Evolutionary conservation across 2,329 filamentous ascomycete genomes (phyloP), one percentile per base, ranked within the genome.

Genomic region (Xylariaceae sp.): DNA sequence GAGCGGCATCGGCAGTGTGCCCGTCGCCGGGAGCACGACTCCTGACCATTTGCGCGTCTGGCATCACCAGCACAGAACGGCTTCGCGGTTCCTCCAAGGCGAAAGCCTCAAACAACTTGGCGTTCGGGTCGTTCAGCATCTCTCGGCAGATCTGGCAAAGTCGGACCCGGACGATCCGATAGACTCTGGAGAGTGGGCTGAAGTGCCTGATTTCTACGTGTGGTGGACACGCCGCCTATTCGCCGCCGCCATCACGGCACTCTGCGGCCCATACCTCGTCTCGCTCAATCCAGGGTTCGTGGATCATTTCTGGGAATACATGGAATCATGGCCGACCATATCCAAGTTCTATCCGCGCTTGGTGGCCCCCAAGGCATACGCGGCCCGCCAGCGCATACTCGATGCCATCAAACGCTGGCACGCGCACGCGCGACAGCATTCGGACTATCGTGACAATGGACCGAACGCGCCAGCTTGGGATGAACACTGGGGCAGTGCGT

Each of bases 391-490:
- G 7, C 45, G 55, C 4, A 33, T 60, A 5, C 38, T 54, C 6
- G 31, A 57, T 6, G 41, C 12, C 16, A 50, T 58, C 31, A 51
- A 57, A 22, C 40, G 50, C 14, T 55, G 52, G 53, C 52, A 60
- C 28, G n/a, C 16, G 1, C 36, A 53, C 38, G 57, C 54, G 5
- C 46, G 36, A 19, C 39, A 36, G n/a, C 45, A 57, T 28, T 45
- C 34, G 3, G 47, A 56, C 19, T 50, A 38, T 39, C 41, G 45
- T 6, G 22, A 44, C 2, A 42, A 45, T 12, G 46, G 34, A 5
- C 12, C 36, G 10, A 46, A 51, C 2, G 53, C 51, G 16, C 55
- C 57, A 6, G 49, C 51, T 12, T 60, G 55, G 55, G 57, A 60
- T 11, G 50, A 53, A 11, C 48, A 51, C 12, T 54, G 48, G 22